Conservation (phyloP, 139 green algal species). For the Zygnema circumcarinatum region DNA sequence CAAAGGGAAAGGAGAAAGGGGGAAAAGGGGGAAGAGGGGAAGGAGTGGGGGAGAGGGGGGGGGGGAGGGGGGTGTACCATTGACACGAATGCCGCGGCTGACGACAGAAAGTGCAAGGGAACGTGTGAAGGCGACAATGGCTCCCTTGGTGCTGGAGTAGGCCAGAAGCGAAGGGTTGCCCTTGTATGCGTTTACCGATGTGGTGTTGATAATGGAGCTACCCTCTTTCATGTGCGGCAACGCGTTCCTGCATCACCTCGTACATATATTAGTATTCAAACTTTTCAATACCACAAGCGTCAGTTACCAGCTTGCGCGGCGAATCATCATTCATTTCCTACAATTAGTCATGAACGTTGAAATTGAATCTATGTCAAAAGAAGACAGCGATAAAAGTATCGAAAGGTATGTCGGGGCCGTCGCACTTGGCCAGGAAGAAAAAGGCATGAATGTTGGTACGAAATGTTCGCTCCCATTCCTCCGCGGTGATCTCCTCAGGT, state of each 20-base stretch:
- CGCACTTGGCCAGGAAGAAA: slow-evolving; percentile 74
- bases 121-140: slow-evolving; percentile 71
- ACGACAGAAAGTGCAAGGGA: slow-evolving; percentile 66
- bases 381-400: too few relatives aligned
- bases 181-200: slow-evolving; percentile 72
- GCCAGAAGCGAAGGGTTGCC: slow-evolving; percentile 34
- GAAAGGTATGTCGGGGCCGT: too few relatives aligned
- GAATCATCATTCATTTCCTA: too few relatives aligned
- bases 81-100: slow-evolving; percentile 76
- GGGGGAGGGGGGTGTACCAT: slow-evolving; percentile 46
- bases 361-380: too few relatives aligned
- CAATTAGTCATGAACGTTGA: too few relatives aligned
- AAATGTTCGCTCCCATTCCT: slow-evolving; percentile 60
- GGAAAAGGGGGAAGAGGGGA: background rate
- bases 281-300: background rate
- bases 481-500: slow-evolving; percentile 48
- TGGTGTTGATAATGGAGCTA: slow-evolving; percentile 75
- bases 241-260: slow-evolving; percentile 25
- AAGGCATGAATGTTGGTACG: slow-evolving; percentile 74
- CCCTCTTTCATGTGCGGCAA: slow-evolving; percentile 71
- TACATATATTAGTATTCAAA: too few relatives aligned
- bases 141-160: slow-evolving; percentile 75
- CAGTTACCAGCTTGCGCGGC: too few relatives aligned
- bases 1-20: slow-evolving; percentile 3
- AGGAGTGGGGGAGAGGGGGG: background rate